Evolutionary conservation across 164 flowering plant genomes (phyloP).

Genomic region (Sextonia rubra): DNA sequence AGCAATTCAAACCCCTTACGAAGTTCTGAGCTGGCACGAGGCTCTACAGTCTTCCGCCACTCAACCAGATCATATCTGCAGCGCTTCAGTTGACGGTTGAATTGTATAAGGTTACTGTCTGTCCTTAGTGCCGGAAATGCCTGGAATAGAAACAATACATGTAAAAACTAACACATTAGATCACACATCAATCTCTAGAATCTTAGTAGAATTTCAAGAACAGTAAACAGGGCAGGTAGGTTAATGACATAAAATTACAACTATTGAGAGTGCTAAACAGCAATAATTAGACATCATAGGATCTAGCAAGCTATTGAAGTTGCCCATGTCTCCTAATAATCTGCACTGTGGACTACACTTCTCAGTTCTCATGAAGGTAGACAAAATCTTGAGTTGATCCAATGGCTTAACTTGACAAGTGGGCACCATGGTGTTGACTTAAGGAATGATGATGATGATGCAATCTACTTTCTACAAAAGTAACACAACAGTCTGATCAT

Average conservation of each 20-base stretch:
- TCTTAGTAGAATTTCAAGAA: background rate
- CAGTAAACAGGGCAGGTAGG: background rate
- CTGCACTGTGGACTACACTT: background rate
- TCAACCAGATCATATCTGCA: slow-evolving; percentile 68
- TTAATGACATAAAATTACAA: background rate
- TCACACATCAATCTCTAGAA: background rate
- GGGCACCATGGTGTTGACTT: background rate
- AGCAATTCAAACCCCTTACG: slow-evolving; percentile 81
- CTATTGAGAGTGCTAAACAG: background rate
- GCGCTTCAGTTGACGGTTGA: slow-evolving; percentile 91
- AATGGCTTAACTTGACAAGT: background rate
- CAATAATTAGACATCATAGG: background rate
- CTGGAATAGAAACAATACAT: slow-evolving; percentile 25
- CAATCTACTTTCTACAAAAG: background rate
- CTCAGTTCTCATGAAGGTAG: background rate
- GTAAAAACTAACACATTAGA: background rate
- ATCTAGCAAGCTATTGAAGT: background rate
- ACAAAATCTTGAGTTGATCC: background rate
- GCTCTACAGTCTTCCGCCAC: slow-evolving; percentile 80
- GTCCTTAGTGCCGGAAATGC: slow-evolving; percentile 75
- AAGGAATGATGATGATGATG: background rate
- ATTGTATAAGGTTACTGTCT: slow-evolving; percentile 81
- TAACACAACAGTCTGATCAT: background rate
- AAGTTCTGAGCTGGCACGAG: slow-evolving; percentile 78
- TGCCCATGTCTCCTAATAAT: too few species aligned